Conservation (phyloP, 345 rosid species). For the Lepidium sativum region DNA sequence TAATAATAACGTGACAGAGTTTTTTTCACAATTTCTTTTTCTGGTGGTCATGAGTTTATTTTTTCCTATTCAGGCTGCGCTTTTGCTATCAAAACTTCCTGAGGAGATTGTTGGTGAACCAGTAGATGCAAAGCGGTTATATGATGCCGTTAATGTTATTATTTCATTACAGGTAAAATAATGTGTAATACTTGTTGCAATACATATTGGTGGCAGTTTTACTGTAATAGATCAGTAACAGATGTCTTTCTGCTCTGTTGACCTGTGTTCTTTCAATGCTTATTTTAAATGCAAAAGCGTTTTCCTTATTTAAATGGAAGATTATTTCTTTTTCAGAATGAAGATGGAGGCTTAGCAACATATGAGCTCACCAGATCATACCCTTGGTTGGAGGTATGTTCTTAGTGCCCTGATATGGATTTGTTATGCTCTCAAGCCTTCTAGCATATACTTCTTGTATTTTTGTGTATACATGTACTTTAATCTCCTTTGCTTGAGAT, state of each 20-base stretch:
- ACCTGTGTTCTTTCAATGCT: background rate
- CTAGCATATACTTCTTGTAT: background rate
- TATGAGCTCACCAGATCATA: conserved; percentile 93
- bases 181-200: conserved; percentile 1
- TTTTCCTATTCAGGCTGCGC: conserved; percentile 49
- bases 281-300: background rate
- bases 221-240: background rate
- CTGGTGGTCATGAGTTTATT: conserved; percentile 17
- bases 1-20: conserved; percentile 23
- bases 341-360: conserved; percentile 74
- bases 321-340: conserved; percentile 45
- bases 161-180: conserved; percentile 75
- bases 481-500: background rate
- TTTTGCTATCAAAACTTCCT: conserved; percentile 62
- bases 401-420: background rate
- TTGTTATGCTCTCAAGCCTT: background rate
- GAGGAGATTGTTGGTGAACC: conserved; percentile 75
- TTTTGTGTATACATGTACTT: background rate
- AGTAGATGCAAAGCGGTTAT: conserved; percentile 44
- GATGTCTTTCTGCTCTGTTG: background rate
- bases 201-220: background rate
- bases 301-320: conserved; percentile 3
- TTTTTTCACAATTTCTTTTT: background rate
- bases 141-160: conserved; percentile 82
- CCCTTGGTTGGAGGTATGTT: conserved; percentile 79